Base-by-base conservation (phyloP, 176 grass and related monocot species). In the Hordeum marinum region DNA sequence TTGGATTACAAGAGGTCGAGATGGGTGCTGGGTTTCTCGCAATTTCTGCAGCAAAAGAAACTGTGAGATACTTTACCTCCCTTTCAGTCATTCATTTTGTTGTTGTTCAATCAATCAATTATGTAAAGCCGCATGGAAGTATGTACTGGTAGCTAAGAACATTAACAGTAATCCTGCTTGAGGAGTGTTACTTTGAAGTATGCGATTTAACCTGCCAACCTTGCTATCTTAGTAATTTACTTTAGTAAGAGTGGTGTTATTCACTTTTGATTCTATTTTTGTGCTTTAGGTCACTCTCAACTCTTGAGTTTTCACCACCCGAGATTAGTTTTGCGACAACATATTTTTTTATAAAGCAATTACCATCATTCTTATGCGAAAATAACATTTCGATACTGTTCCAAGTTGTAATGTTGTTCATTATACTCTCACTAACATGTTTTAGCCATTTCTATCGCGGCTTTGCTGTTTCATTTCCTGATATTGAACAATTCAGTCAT, bases 1-100 rank as follows among this genome's bases (percentile, higher is more conserved):
- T 99, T 84, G 96, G 96, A 70, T 90, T 99, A 79, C 96, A 99
- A 80, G 96, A 99, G 91, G 96, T 99, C 42, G 96, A 99, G 88
- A 99, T 99, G 96, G 96, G 96, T 68, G 96, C 96, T 27, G 96
- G 96, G 36, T 93, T 99, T 92, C 93, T 99, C 32, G 96, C 96
- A 73, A 96, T 96, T 87, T 91, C 93, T 87, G 96, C 96, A 23
- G 96, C 93, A 77, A 99, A 99, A 90, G 96, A 99, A 94, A 94
- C 93, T 90, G 96, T 99, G 92, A 88, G 89, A 80, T 76, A 75
- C 83, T 86, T 89, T 68, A 86, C 42, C 79, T 62, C 58, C 29
- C 23, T 34, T 25, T 75, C 31, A 74, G 12, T 70, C 26, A 60
- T 84, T 62, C 60, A 32, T 57, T 52, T 4, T 78, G 72, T 50